phyloP scores from a whole-genome alignment of 2,329 filamentous ascomycete species.

The Neospermospora avenae region DNA sequence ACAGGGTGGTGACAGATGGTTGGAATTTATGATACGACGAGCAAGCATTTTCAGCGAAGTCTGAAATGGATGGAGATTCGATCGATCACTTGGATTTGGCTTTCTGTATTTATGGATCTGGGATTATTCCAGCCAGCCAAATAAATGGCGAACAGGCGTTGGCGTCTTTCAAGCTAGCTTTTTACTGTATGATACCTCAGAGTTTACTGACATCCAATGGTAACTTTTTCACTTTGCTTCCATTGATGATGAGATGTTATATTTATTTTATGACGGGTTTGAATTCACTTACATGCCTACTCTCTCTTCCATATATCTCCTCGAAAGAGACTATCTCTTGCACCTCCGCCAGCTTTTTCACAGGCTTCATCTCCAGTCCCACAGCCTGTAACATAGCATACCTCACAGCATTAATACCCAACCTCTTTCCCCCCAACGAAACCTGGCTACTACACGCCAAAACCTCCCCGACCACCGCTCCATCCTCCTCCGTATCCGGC shows the following conservation, averaged over 20 bases:
- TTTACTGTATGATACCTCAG: background rate
- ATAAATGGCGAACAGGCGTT: background rate
- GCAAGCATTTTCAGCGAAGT: background rate
- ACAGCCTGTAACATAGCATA: slow-evolving; percentile 63
- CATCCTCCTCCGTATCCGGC: slow-evolving; percentile 38
- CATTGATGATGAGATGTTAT: background rate
- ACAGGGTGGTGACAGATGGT: background rate
- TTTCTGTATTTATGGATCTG: slow-evolving; percentile 3
- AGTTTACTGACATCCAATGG: no score
- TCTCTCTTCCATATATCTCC: slow-evolving; percentile 21
- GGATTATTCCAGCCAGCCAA: background rate
- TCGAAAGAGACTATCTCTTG: slow-evolving; percentile 33
- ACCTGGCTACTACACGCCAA: slow-evolving; percentile 55
- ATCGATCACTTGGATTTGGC: background rate
- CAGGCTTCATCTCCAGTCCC: slow-evolving; percentile 46
- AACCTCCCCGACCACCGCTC: slow-evolving; percentile 53
- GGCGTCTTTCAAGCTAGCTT: background rate
- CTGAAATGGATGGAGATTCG: background rate
- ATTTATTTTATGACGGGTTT: background rate
- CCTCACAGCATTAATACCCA: slow-evolving; percentile 60
- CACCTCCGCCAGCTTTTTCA: slow-evolving; percentile 37
- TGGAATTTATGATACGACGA: slow-evolving; percentile 6
- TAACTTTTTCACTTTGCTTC: background rate
- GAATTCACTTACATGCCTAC: background rate
- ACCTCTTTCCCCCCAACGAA: slow-evolving; percentile 42